A percentile compares a stretch with the other conserved stretches of the same genome.
phyloP scores from a whole-genome alignment of 2,329 filamentous ascomycete species.

The Pseudocercospora vitis region DNA sequence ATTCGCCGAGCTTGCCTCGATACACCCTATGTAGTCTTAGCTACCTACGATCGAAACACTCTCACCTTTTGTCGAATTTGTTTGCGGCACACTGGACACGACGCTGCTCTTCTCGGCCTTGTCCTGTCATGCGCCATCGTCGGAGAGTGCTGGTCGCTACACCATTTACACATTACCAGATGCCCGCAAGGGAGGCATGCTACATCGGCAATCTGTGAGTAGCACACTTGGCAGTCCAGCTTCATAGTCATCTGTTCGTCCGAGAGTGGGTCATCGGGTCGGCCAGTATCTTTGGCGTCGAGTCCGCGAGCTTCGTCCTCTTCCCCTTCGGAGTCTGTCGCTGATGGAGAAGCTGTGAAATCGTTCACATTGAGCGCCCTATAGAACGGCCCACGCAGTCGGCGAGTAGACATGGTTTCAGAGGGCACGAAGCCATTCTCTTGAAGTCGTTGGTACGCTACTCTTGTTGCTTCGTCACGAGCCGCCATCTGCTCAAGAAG shows the following conservation, averaged over 20 bases:
- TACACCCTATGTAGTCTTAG: too few relatives aligned
- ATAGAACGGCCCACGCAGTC: constrained; percentile 8
- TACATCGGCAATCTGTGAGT: constrained; percentile 53
- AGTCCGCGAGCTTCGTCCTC: constrained; percentile 39
- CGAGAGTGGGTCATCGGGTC: constrained; percentile 48
- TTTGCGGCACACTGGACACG: constrained; percentile 51
- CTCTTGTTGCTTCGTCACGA: constrained; percentile 31
- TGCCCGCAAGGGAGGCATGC: constrained; percentile 57
- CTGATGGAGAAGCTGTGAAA: constrained; percentile 14
- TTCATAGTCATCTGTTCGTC: constrained; percentile 52
- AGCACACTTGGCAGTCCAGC: constrained; percentile 56
- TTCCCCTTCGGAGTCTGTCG: constrained; percentile 25
- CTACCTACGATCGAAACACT: constrained; percentile 31
- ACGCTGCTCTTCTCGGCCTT: constrained; percentile 41
- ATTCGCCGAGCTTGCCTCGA: too few relatives aligned
- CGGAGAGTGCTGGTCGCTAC: constrained; percentile 53
- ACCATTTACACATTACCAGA: constrained; percentile 57
- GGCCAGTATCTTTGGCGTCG: constrained; percentile 47
- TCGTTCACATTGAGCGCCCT: constrained; percentile 16
- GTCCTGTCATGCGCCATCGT: constrained; percentile 43
- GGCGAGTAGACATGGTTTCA: constrained; percentile 16
- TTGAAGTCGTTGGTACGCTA: constrained; percentile 30
- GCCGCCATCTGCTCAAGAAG: constrained; percentile 30
- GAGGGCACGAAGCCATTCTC: constrained; percentile 22
- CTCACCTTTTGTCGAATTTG: constrained; percentile 46